phyloP scores from a whole-genome alignment of 148 eudicot species.

The Fallopia convolvulus region DNA sequence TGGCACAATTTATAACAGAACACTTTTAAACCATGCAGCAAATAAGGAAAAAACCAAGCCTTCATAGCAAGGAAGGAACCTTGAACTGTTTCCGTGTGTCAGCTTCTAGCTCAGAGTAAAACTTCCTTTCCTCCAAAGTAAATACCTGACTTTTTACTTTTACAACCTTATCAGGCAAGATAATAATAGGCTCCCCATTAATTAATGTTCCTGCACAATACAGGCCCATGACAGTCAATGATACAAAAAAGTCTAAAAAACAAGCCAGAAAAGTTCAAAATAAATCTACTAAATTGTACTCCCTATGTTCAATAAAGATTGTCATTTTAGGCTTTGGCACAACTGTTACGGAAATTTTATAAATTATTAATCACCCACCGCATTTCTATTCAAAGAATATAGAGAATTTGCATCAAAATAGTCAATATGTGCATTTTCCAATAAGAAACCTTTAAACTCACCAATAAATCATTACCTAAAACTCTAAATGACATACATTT shows the following conservation, averaged over 20 bases:
- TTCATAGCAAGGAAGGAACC: constrained; percentile 28
- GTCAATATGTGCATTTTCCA: too few relatives aligned
- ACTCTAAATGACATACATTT: too few relatives aligned
- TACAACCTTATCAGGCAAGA: constrained; percentile 64
- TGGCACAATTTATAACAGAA: neutral
- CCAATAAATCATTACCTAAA: too few relatives aligned
- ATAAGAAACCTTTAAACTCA: too few relatives aligned
- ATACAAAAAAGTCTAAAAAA: neutral
- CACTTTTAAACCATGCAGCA: neutral
- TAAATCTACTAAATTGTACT: neutral
- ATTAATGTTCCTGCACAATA: constrained; percentile 53
- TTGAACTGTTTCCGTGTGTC: constrained; percentile 81
- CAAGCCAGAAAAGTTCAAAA: neutral
- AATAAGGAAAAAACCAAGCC: neutral
- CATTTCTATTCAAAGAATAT: too few relatives aligned
- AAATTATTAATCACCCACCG: too few relatives aligned
- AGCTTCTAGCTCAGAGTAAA: constrained; percentile 72
- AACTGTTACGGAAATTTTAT: too few relatives aligned
- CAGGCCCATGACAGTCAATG: constrained; percentile 4
- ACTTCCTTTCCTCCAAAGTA: constrained; percentile 69
- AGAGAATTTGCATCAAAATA: too few relatives aligned
- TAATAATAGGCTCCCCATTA: constrained; percentile 85
- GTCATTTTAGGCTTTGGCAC: too few relatives aligned
- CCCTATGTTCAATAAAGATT: too few relatives aligned
- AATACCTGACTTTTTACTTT: constrained; percentile 52